phyloP scores from a whole-genome alignment of 164 flowering plant species.

The Annona squamosa region DNA sequence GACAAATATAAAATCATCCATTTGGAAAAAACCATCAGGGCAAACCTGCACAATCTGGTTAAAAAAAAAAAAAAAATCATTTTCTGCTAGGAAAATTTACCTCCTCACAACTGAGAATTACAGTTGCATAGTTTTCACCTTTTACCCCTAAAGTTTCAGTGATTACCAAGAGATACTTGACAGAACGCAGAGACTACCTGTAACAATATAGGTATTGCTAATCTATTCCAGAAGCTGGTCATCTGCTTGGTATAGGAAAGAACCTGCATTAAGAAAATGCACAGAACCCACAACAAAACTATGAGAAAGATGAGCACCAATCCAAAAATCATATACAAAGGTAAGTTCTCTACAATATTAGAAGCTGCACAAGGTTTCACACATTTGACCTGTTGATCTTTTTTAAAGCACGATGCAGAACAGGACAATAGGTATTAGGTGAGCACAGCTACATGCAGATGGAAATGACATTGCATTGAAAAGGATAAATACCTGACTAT shows the following conservation, averaged over 20 bases:
- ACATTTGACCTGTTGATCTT: too few relatives aligned
- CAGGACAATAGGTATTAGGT: too few relatives aligned
- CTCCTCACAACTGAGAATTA: neutral
- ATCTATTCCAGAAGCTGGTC: slow-evolving; percentile 53
- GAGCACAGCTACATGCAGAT: too few relatives aligned
- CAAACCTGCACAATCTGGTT: slow-evolving; percentile 75
- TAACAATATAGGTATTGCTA: slow-evolving; percentile 45
- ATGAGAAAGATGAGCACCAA: neutral
- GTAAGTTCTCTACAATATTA: too few relatives aligned
- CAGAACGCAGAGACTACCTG: slow-evolving; percentile 40
- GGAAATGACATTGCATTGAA: too few relatives aligned
- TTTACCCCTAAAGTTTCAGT: too few relatives aligned
- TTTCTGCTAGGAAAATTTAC: neutral
- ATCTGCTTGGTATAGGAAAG: slow-evolving; percentile 41
- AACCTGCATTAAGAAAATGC: slow-evolving; percentile 43
- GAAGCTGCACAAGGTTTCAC: too few relatives aligned
- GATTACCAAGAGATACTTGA: too few relatives aligned
- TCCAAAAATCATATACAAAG: neutral
- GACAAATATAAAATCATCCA: slow-evolving; percentile 41
- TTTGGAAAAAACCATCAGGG: slow-evolving; percentile 52
- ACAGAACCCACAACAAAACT: neutral
- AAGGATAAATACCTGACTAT: too few relatives aligned
- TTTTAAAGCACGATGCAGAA: too few relatives aligned
- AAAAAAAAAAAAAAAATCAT: slow-evolving; percentile 13
- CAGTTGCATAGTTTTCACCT: neutral